Evolutionary conservation across 1,284 basidiomycete genomes (phyloP).

Genomic region (Neotropicomus parvogracilis): DNA sequence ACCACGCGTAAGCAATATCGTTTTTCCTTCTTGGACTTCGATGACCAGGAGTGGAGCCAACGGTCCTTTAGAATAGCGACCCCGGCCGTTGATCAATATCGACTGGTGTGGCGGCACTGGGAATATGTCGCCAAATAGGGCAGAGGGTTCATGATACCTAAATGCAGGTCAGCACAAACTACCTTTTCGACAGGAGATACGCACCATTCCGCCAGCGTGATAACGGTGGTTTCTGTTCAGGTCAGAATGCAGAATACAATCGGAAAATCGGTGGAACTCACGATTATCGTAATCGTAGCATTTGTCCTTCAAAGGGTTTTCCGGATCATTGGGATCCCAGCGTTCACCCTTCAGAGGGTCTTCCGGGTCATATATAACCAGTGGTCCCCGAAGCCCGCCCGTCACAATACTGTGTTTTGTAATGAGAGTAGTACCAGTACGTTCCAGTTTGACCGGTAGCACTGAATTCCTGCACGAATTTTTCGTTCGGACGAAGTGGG

Average conservation of each 20-base stretch:
- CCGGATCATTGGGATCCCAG: too few relatives aligned
- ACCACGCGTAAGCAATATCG: not conserved
- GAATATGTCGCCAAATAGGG: not conserved
- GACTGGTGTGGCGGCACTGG: not conserved
- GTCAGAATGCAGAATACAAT: not conserved
- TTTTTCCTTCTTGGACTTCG: not conserved
- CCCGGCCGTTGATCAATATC: not conserved
- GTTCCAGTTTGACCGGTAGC: constrained; percentile 26
- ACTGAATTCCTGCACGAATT: constrained; percentile 26
- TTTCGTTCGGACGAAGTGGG: constrained; percentile 22
- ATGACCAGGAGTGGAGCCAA: not conserved
- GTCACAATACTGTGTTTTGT: constrained; percentile 39
- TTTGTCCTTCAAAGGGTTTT: too few relatives aligned
- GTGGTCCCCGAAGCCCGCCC: constrained; percentile 44
- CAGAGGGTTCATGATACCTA: not conserved
- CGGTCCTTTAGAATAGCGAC: not conserved
- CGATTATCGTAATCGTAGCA: constrained; percentile 42
- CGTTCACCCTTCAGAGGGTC: constrained; percentile 33
- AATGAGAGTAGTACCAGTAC: constrained; percentile 36
- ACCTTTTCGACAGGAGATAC: not conserved
- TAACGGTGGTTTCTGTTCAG: constrained; percentile 26
- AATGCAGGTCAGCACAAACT: not conserved
- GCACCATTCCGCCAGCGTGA: constrained; percentile 7
- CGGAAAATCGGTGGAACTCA: constrained; percentile 7
- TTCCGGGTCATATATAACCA: constrained; percentile 7